Base-by-base conservation (phyloP, 257 asterid genomes). In the Solanum pinnatisectum region DNA sequence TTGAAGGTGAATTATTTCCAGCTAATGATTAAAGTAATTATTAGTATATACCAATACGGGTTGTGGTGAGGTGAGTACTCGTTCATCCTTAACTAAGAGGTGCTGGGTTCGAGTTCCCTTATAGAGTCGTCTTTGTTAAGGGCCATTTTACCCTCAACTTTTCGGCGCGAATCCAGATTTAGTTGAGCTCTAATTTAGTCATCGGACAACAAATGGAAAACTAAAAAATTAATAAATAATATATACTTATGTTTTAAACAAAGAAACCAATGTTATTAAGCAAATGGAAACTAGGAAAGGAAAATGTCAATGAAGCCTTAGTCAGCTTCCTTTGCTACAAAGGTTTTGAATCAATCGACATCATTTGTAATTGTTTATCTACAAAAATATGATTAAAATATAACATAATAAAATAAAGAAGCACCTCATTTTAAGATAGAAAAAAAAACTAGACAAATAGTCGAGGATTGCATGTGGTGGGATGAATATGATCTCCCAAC, bases 151-250 rank as follows among this genome's bases (percentile, higher is more conserved):
- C 0, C 8, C 7, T 30, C 18, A 14, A 49, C 1, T 49, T 49
- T 49, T 1, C 15, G 3, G 3, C 8, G 3, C 22, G 0, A 49
- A 49, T 15, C 0, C 0, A 7, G 0, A 49, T 15, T 49, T 49
- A 49, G 8, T 49, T 49, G 20, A 3, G 0, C 0, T 49, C 22
- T 49, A 49, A 49, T 49, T 49, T 49, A 1, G 59, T 0, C 22
- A 49, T 49, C 7, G 0, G 11, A 49, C 59, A 49, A 3, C 22
- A 3, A 49, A 49, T 15, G 22, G 2, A 7, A 49, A 49, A 49
- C 60, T 49, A 49, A 49, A 49, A 15, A 49, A 42, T 11, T 5
- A 49, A 15, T 67, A 68, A 22, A 22, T 59, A 59, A 1, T 20
- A 3, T 10, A 81, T 46, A 44, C 18, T 27, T 16, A 1, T 46